Base-by-base conservation (phyloP, 208 protist species). In the Blechomonas ayalai region DNA sequence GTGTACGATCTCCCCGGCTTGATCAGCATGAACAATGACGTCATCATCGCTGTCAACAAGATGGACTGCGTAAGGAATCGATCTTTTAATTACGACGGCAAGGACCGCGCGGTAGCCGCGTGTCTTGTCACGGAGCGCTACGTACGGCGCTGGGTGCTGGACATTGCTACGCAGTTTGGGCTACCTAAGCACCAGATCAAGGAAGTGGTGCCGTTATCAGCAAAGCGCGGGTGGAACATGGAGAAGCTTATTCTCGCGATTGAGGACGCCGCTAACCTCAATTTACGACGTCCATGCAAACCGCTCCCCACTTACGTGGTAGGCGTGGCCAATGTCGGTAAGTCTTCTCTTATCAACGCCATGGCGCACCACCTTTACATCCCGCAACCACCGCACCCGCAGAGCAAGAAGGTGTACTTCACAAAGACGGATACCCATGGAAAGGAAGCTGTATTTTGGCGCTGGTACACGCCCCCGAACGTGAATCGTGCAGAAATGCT, bases 331-430 rank as follows among this genome's bases (percentile, higher is more conserved):
- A 95, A 95, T 65, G 80, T 89, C 9, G 87, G 87, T 15, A 95
- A 95, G 82, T 95, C 87, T 26, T 95, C 87, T n/a, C 64, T 95
- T 18, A 82, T 95, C 37, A 95, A 95, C 57, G 82, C 83, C 16
- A 70, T 95, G 36, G 87, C 87, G 20, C 82, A 92, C 42, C 51
- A 88, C 45, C 58, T 95, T 13, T 95, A 86, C 52, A 56, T 88
- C 23, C 82, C 81, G 0, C 70, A 86, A 53, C 83, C 83, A 10
- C 87, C 87, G 3, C 87, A 95, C 65, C 87, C 87, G 20, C 52
- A 80, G 65, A 88, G 81, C 63, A 74, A 60, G 19, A 92, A 91
- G 54, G 71, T 92, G 22, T 95, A 92, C 62, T 91, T 84, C 71
- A 88, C 83, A 9, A 70, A 65, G 38, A 40, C 40, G 4, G 67